phyloP scores from a whole-genome alignment of 208 protist species.

The Leishmania amazonensis region DNA sequence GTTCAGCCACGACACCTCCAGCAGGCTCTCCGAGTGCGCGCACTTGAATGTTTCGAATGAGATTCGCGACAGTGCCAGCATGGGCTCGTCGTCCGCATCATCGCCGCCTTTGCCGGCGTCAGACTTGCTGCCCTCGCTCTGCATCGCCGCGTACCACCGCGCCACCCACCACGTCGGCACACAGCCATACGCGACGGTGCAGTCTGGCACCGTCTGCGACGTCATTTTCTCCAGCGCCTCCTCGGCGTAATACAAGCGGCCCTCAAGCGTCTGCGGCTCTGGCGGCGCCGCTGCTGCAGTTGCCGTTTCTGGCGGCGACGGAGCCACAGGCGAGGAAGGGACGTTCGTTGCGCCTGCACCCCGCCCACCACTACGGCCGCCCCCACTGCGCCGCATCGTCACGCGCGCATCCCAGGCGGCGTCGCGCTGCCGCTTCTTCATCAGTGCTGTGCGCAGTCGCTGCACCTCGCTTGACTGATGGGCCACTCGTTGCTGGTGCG shows the following conservation, averaged over 20 bases:
- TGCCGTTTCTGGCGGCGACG: neutral
- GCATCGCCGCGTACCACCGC: conserved; percentile 59
- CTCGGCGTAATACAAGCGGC: conserved; percentile 39
- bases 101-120: neutral
- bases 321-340: neutral
- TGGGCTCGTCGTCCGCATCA: neutral
- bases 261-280: conserved; percentile 30
- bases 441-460: conserved; percentile 27
- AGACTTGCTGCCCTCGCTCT: conserved; percentile 25
- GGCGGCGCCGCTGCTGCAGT: neutral
- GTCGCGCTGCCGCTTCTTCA: conserved; percentile 41
- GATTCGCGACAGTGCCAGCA: conserved; percentile 30
- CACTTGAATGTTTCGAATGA: conserved; percentile 49
- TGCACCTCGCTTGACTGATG: conserved; percentile 33
- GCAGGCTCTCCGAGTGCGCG: conserved; percentile 50
- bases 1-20: conserved; percentile 69
- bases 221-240: conserved; percentile 30
- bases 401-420: conserved; percentile 38
- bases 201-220: conserved; percentile 22
- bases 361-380: conserved; percentile 17
- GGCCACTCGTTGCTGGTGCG: conserved; percentile 36
- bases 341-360: neutral
- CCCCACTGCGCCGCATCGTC: conserved; percentile 20
- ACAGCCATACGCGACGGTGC: conserved; percentile 50
- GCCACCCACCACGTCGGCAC: conserved; percentile 84